A percentile compares a stretch with the other conserved stretches of the same genome.
phyloP scores from a whole-genome alignment of 768 basidiomycete genomes.

The Russula dissimulans region DNA sequence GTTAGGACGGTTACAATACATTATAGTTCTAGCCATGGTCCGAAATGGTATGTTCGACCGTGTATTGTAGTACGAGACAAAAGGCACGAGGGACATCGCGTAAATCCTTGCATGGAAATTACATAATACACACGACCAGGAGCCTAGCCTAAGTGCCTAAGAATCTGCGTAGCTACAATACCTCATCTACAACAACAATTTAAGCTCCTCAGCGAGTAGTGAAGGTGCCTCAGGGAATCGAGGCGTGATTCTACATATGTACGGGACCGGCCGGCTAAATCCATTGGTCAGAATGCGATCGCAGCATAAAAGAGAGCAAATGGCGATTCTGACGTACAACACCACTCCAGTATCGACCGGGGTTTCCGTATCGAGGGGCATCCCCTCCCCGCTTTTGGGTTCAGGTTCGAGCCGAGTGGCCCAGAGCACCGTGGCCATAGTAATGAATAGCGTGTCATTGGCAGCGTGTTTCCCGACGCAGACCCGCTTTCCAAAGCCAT shows the following conservation, averaged over 20 bases:
- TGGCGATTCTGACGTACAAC: conserved; percentile 1
- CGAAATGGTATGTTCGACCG: not conserved
- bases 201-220: not conserved
- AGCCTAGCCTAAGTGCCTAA: too few relatives aligned
- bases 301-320: not conserved
- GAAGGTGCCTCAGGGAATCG: not conserved
- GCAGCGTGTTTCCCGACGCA: conserved; percentile 20
- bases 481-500: conserved; percentile 14
- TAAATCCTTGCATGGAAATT: too few relatives aligned
- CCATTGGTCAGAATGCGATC: not conserved
- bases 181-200: too few relatives aligned
- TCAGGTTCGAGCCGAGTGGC: conserved; percentile 10
- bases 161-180: too few relatives aligned
- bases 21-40: not conserved
- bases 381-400: not conserved
- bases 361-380: not conserved
- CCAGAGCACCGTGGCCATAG: conserved; percentile 19
- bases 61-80: too few relatives aligned
- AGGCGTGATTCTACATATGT: not conserved
- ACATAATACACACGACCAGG: too few relatives aligned
- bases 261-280: not conserved
- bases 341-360: not conserved
- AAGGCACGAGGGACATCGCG: too few relatives aligned
- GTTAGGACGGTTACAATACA: too few relatives aligned
- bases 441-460: conserved; percentile 18